Base-by-base conservation (phyloP, 805 yeast species). In the Kurtzmaniella fragi region DNA sequence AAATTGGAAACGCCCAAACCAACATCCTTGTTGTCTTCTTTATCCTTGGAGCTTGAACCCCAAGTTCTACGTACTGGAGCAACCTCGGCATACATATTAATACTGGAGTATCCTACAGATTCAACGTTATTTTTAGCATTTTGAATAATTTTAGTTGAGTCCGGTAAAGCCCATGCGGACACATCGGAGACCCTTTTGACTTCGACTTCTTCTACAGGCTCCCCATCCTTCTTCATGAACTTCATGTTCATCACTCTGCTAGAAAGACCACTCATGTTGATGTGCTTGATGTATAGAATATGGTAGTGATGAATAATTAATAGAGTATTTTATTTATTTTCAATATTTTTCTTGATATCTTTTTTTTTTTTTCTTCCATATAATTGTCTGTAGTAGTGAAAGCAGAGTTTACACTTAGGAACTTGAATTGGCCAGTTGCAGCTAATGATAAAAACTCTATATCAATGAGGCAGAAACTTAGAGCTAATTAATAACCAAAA, bases 221-320 rank as follows among this genome's bases (percentile, higher is more conserved):
- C 70, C 16, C 73, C 76, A 28, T 70, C 53, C 32, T 53, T 56
- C 41, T 57, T 62, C 71, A 68, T 68, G 70, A 69, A 68, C 70
- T 86, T 87, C 96, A 87, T 87, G 74, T 82, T 83, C 79, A 82
- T 67, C 50, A 87, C 85, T 51, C 88, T 73, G 50, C 77, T 76
- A 20, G 93, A 83, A 38, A 67, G 56, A 6, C 60, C 57, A 44
- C 60, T 54, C 64, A 58, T 60, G 5, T 14, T 27, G 34, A 16
- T 34, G 37, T 25, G 10, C 37, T 34, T 27, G n/a, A 11, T 28
- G 33, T 30, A 16, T 28, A 29, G 5, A n/a, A 5, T 14, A 33
- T n/a, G n/a, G n/a, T n/a, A n/a, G n/a, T n/a, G n/a, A n/a, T n/a
- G n/a, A n/a, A n/a, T n/a, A n/a, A n/a, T n/a, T n/a, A n/a, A n/a